These are phyloP conservation scores for Termitomyces sp. DNA, from an alignment of 768 basidiomycete species.

Conservation along the genomic window DNA sequence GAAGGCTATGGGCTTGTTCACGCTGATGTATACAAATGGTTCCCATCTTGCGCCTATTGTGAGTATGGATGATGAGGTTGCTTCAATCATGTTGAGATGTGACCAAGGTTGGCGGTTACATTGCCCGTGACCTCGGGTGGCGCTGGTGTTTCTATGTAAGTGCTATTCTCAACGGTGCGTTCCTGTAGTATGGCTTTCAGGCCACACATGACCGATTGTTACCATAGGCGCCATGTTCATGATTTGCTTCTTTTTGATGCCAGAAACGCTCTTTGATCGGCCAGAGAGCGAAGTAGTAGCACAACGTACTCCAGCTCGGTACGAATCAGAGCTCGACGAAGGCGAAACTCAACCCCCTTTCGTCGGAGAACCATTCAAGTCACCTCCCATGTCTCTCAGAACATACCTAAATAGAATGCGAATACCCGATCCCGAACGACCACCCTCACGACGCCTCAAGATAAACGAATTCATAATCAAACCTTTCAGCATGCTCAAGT, in stretches of 20 bases:
- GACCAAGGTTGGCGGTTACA: conserved; percentile 29
- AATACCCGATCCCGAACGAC: conserved; percentile 25
- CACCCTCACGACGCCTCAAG: conserved; percentile 20
- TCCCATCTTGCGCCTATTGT: conserved; percentile 36
- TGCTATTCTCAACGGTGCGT: conserved; percentile 32
- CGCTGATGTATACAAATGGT: conserved; percentile 34
- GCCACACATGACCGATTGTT: not conserved
- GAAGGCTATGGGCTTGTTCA: conserved; percentile 37
- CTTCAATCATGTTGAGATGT: not conserved
- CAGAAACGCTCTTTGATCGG: conserved; percentile 35
- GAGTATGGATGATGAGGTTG: conserved; percentile 5
- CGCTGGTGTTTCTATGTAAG: conserved; percentile 40
- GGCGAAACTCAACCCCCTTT: conserved; percentile 8
- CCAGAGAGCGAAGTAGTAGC: conserved; percentile 12
- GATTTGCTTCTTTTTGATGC: conserved; percentile 31
- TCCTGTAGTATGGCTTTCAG: not conserved
- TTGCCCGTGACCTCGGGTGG: conserved; percentile 31
- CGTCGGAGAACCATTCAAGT: conserved; percentile 15
- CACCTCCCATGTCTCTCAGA: conserved; percentile 21
- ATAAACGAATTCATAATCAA: conserved; percentile 24
- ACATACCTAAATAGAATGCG: conserved; percentile 23
- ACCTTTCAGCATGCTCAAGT: conserved; percentile 32
- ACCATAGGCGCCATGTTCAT: conserved; percentile 22
- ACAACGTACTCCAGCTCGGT: not conserved
- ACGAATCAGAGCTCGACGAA: conserved; percentile 7